Base-by-base conservation (phyloP, 345 rosid species). In the Arabidopsis arenosa region DNA sequence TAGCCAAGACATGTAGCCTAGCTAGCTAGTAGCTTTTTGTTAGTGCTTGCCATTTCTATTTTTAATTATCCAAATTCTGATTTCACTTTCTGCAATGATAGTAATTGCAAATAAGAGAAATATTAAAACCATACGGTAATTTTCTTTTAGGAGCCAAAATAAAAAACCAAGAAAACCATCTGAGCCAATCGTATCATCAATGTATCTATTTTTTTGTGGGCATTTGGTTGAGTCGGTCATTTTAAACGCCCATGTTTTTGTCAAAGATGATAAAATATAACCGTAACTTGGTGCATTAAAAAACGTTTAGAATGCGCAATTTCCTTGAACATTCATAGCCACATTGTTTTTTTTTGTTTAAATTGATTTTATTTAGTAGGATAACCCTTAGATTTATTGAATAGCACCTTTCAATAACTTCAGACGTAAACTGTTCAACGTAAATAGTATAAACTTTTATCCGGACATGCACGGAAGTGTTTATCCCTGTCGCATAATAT, bases 391-490 rank as follows among this genome's bases (percentile, higher is more conserved):
- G 15, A 63, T 62, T 52, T 17, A 73, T 63, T 32, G 70, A 41
- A 33, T 43, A 45, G 21, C 71, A 54, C 6, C 17, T 74, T 44
- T 35, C 49, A 45, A 74, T 57, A 47, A 57, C 33, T 75, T 48
- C 36, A 66, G 61, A 66, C 35, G 23, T 11, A 35, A 58, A 58
- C 61, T 58, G 7, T 58, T 75, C 61, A 58, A 26, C 49, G 73
- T 66, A 75, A 60, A 52, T 60, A 68, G 69, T 75, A 66, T 58
- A 40, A 75, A 68, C 48, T 67, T 68, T 75, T 60, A 68, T 60
- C 79, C 69, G 74, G 74, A 60, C 69, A 68, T 60, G 68, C 74
- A 75, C 79, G 79, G 79, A 75, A 75, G 56, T 5, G 68, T 75
- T 67, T 63, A 18, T 67, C 74, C 74, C 0, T 61, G 40, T 68